Evolutionary conservation across 176 grass and related monocot genomes (phyloP), one percentile per base, ranked within the genome.

Genomic region (Carex parvula): DNA sequence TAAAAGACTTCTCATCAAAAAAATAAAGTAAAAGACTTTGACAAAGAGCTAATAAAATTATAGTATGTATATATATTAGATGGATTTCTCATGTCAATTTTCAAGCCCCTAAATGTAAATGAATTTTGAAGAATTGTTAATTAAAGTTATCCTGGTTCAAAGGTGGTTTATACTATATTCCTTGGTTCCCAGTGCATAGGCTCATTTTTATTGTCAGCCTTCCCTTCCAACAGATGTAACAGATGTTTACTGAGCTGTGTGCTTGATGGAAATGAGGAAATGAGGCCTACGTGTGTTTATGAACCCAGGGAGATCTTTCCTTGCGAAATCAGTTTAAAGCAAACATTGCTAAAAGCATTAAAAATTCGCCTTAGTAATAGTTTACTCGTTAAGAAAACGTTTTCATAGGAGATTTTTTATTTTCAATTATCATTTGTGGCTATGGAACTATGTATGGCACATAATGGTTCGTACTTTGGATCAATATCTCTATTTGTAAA

Each of bases 91-190:
- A 7, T 64, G 21, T 81, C 57, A 35, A 63, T 81, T 64, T 59
- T 81, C 13, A 24, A 15, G 48, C 13, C 73, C 24, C 24, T 77
- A 6, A 10, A 10, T 77, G 73, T 81, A 81, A 37, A 81, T 62
- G 57, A 81, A 81, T 64, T 81, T 81, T 81, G 53, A 21, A 81
- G 79, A 81, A 8, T 48, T 81, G 58, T 81, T 44, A 81, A 81
- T 58, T 62, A 14, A 80, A 60, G 3, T 2, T n/a, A 7, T 32
- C 18, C 5, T 42, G 35, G 44, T 75, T 44, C 70, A 15, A 75
- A 53, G 9, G 33, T 70, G 35, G 8, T 70, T 64, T 41, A 10
- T 20, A 60, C 52, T 3, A 37, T 60, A 35, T 52, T 30, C 54
- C 5, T 59, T 58, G 54, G 15, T 33, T 73, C 10, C 42, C 42